These are phyloP conservation scores for Microcera coccophila DNA, from an alignment of 2,329 filamentous ascomycete species.

Conservation along the genomic window DNA sequence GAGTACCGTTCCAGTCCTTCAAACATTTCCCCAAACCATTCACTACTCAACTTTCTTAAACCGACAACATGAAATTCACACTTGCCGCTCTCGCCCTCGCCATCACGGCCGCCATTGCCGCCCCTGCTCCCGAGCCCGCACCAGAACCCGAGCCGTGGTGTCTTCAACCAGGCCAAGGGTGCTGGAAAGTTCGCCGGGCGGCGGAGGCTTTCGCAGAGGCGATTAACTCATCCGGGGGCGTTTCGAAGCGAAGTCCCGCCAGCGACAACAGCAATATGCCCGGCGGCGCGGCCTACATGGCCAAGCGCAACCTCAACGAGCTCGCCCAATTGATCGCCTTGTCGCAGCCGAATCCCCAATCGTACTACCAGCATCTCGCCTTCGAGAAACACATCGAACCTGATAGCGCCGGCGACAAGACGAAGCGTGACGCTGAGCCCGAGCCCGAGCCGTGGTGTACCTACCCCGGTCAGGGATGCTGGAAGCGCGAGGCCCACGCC, in stretches of 20 bases:
- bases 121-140: constrained; percentile 9
- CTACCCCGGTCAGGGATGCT: constrained; percentile 30
- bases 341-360: constrained; percentile 25
- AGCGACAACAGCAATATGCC: constrained; percentile 32
- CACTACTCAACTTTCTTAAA: not conserved
- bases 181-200: constrained; percentile 40
- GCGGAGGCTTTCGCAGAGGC: constrained; percentile 35
- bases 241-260: constrained; percentile 26
- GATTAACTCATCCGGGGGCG: constrained; percentile 20
- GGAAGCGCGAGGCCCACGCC: constrained; percentile 37
- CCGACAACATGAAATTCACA: constrained; percentile 27
- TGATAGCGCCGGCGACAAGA: constrained; percentile 11
- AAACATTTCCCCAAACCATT: constrained; percentile 2
- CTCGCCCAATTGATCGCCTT: constrained; percentile 36
- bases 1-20: constrained; percentile 12
- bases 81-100: constrained; percentile 24
- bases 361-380: constrained; percentile 32
- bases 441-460: constrained; percentile 32
- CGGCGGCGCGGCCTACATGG: constrained; percentile 35
- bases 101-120: constrained; percentile 15
- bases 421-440: constrained; percentile 23
- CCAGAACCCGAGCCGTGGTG: constrained; percentile 31
- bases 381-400: constrained; percentile 24
- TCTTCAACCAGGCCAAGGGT: constrained; percentile 37
- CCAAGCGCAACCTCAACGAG: constrained; percentile 37